phyloP scores from a whole-genome alignment of 805 yeast species.

The Pichia californica region DNA sequence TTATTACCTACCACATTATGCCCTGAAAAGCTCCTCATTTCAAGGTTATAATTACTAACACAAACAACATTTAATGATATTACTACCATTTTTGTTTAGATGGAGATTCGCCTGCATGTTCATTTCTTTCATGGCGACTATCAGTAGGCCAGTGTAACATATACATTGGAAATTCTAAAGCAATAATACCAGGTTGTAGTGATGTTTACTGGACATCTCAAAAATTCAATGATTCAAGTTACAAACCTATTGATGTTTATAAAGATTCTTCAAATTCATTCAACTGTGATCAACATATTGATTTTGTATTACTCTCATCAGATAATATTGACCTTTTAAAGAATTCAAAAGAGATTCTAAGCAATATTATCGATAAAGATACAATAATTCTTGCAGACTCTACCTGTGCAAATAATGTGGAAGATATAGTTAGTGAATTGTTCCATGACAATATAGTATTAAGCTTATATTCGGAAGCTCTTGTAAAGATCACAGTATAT shows the following conservation, averaged over 20 bases:
- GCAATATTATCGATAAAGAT: slow-evolving; percentile 10
- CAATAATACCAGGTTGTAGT: background rate
- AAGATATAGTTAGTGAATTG: slow-evolving; percentile 10
- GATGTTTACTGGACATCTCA: slow-evolving; percentile 11
- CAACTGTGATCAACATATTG: slow-evolving; percentile 7
- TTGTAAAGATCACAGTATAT: slow-evolving; percentile 14
- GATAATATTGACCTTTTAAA: slow-evolving; percentile 9
- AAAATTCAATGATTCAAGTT: slow-evolving; percentile 1
- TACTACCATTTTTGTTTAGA: slow-evolving; percentile 15
- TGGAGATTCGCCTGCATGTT: slow-evolving; percentile 27
- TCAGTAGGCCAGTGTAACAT: slow-evolving; percentile 16
- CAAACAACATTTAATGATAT: too few relatives aligned
- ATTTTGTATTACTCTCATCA: slow-evolving; percentile 20
- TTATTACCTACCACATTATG: too few relatives aligned
- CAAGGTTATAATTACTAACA: background rate
- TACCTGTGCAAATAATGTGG: slow-evolving; percentile 18
- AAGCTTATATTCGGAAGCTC: slow-evolving; percentile 24
- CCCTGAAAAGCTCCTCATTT: too few relatives aligned
- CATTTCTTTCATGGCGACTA: slow-evolving; percentile 26
- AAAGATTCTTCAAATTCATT: background rate
- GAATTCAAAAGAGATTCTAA: slow-evolving; percentile 6
- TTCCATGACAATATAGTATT: slow-evolving; percentile 15
- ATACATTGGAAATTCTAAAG: slow-evolving; percentile 12
- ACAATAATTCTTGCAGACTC: slow-evolving; percentile 27
- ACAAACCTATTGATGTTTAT: slow-evolving; percentile 3